Evolutionary conservation across 768 basidiomycete genomes (phyloP).

Genomic region (Termitomyces sp.): DNA sequence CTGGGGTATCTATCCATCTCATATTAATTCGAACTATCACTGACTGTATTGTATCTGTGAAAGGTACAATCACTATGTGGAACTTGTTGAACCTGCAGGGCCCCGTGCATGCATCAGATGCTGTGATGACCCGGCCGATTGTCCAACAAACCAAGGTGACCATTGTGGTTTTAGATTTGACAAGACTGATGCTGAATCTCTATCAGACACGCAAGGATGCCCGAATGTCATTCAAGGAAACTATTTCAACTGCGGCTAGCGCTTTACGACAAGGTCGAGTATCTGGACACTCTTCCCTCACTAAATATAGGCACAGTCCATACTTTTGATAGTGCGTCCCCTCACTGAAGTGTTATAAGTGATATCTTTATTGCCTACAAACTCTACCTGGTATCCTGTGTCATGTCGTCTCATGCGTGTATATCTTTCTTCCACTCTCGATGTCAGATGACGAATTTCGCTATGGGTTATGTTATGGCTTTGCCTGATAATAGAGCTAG

Average conservation of each 20-base stretch:
- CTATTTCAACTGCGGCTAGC: slow-evolving; percentile 46
- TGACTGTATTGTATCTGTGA: background rate
- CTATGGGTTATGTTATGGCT: no score
- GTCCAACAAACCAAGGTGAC: slow-evolving; percentile 43
- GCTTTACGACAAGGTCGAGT: background rate
- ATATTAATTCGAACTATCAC: background rate
- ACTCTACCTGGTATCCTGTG: no score
- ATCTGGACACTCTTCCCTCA: no score
- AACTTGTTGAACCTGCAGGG: slow-evolving; percentile 48
- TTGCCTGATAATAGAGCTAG: no score
- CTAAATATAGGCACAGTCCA: no score
- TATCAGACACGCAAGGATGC: slow-evolving; percentile 43
- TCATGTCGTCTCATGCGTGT: no score
- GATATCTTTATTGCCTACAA: no score
- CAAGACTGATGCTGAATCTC: background rate
- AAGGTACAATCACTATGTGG: slow-evolving; percentile 56
- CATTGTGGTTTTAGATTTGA: background rate
- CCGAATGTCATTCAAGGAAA: slow-evolving; percentile 47
- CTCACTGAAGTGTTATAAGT: no score
- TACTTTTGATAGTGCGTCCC: no score
- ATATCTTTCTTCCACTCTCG: no score
- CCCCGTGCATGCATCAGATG: slow-evolving; percentile 52
- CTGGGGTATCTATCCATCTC: slow-evolving; percentile 29
- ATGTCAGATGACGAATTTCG: no score
- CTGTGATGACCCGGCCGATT: slow-evolving; percentile 49